Evolutionary conservation across 805 yeast species (phyloP).

Genomic region (Cyberlindnera bimundalis): DNA sequence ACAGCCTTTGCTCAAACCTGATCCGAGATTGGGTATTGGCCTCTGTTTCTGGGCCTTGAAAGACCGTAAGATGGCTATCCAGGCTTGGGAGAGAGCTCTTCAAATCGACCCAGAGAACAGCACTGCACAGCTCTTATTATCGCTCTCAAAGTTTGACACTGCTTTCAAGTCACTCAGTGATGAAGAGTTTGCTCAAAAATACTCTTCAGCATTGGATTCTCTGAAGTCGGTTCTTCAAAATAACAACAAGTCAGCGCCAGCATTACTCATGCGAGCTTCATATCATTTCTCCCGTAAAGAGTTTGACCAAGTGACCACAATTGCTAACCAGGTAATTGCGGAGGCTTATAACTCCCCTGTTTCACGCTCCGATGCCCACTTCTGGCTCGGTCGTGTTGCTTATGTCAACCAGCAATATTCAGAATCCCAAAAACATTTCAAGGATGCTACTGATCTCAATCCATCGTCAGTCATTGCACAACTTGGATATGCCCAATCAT

Average conservation of each 20-base stretch:
- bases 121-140: conserved; percentile 61
- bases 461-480: conserved; percentile 66
- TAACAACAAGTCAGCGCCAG: conserved; percentile 51
- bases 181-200: conserved; percentile 57
- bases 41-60: conserved; percentile 88
- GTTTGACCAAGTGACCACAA: conserved; percentile 50
- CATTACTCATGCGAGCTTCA: conserved; percentile 64
- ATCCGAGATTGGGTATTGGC: conserved; percentile 93
- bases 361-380: conserved; percentile 58
- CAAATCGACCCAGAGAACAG: conserved; percentile 53
- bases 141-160: conserved; percentile 64
- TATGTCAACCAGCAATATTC: conserved; percentile 58
- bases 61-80: conserved; percentile 69
- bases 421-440: conserved; percentile 69
- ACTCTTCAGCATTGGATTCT: conserved; percentile 54
- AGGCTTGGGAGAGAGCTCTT: conserved; percentile 79
- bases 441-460: conserved; percentile 64
- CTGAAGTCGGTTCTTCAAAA: conserved; percentile 33
- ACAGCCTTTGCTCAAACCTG: conserved; percentile 80
- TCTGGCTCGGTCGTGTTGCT: conserved; percentile 84
- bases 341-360: conserved; percentile 36
- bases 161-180: conserved; percentile 54
- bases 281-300: conserved; percentile 70
- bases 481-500: conserved; percentile 84
- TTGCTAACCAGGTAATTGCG: conserved; percentile 49